Conservation (phyloP, 148 eudicot species). For the Beta vulgaris region DNA sequence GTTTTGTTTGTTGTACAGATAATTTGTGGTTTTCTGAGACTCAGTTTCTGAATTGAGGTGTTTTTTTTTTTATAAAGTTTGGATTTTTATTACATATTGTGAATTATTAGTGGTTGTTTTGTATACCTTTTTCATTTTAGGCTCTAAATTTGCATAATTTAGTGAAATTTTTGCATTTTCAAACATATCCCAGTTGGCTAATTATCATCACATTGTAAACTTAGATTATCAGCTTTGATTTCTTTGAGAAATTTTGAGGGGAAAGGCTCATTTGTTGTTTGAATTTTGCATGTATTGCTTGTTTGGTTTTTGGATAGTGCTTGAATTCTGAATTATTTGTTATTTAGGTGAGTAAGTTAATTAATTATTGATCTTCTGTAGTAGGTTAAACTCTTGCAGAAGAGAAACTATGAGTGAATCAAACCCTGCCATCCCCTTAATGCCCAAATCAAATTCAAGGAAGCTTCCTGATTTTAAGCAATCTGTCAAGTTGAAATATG, state of each 20-base stretch:
- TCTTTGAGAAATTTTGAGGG: background rate
- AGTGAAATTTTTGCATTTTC: conserved; percentile 19
- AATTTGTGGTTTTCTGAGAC: conserved; percentile 6
- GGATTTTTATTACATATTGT: background rate
- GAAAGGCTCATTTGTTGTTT: background rate
- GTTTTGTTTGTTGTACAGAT: conserved; percentile 8
- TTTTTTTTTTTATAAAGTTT: background rate
- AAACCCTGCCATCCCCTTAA: conserved; percentile 25
- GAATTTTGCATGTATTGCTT: conserved; percentile 1
- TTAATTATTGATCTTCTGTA: background rate
- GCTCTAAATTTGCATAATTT: background rate
- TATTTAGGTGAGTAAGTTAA: conserved; percentile 1
- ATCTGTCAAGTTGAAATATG: conserved; percentile 54
- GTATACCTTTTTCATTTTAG: conserved; percentile 7
- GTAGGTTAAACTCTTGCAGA: background rate
- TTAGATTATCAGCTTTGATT: background rate
- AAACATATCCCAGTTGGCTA: conserved; percentile 18
- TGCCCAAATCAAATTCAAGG: conserved; percentile 30
- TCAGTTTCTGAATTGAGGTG: conserved; percentile 17
- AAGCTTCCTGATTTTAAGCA: conserved; percentile 52
- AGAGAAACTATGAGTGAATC: conserved; percentile 34
- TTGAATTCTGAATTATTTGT: conserved; percentile 13
- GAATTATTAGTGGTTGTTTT: background rate
- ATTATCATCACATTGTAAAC: conserved; percentile 4
- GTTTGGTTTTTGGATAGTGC: background rate